Evolutionary conservation across 768 basidiomycete genomes (phyloP).

Genomic region (Dentipellis fragilis): DNA sequence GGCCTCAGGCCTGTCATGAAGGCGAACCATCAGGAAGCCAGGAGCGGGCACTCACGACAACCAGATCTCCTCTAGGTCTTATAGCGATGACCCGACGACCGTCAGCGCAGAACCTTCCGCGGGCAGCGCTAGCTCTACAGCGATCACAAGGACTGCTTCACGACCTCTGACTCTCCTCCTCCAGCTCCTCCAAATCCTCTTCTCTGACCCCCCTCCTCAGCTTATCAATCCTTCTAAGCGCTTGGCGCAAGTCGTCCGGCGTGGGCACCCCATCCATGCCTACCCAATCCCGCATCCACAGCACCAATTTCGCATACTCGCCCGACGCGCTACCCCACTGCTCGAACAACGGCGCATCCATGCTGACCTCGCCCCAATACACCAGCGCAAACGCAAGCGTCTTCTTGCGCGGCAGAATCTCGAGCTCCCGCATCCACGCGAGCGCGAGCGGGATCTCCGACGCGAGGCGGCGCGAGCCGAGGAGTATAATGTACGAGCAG

Average conservation of each 20-base stretch:
- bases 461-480: slow-evolving; percentile 39
- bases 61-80: no score
- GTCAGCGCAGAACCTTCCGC: no score
- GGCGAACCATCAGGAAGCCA: no score
- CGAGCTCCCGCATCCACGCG: slow-evolving; percentile 64
- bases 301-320: slow-evolving; percentile 16
- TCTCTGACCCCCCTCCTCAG: neutral
- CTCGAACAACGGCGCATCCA: slow-evolving; percentile 51
- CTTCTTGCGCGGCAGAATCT: slow-evolving; percentile 37
- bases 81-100: no score
- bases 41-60: no score
- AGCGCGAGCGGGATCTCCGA: slow-evolving; percentile 57
- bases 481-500: slow-evolving; percentile 47
- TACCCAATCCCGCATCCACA: slow-evolving; percentile 22
- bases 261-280: slow-evolving; percentile 15
- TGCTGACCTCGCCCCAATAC: slow-evolving; percentile 63
- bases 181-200: neutral
- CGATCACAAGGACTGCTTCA: no score
- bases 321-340: slow-evolving; percentile 18
- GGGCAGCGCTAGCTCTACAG: no score
- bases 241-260: slow-evolving; percentile 15
- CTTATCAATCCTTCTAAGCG: slow-evolving; percentile 4
- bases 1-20: no score
- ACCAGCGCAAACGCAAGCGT: slow-evolving; percentile 56
- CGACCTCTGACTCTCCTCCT: no score